These are phyloP conservation scores for Grammothele lineata DNA, from an alignment of 768 basidiomycete species.

Conservation along the genomic window DNA sequence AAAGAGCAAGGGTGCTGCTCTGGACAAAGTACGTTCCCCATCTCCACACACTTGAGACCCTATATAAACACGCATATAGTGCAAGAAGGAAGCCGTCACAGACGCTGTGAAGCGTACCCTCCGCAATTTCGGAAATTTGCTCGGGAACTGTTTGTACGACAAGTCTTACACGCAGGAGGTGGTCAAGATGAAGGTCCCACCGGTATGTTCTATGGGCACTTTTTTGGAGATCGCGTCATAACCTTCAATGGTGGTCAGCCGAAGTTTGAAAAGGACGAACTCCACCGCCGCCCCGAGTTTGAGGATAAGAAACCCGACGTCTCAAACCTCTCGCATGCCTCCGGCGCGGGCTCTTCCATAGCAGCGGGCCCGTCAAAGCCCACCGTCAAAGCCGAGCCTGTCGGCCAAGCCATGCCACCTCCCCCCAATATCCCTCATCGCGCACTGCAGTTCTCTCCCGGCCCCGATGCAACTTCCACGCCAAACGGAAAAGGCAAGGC, in stretches of 20 bases:
- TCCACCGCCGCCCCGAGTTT: constrained; percentile 71
- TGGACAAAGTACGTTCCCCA: constrained; percentile 75
- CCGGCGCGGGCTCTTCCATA: not conserved
- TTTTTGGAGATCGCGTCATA: not conserved
- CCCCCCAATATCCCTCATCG: constrained; percentile 35
- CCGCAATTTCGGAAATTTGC: constrained; percentile 87
- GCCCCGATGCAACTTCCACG: constrained; percentile 10
- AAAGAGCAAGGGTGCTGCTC: constrained; percentile 76
- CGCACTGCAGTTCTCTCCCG: not conserved
- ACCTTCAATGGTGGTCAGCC: constrained; percentile 32
- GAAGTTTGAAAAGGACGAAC: constrained; percentile 62
- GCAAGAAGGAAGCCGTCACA: constrained; percentile 97
- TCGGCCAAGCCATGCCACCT: constrained; percentile 7
- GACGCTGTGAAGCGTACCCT: constrained; percentile 91
- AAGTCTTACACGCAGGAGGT: constrained; percentile 84
- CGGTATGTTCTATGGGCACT: constrained; percentile 39
- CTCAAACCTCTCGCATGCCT: not conserved
- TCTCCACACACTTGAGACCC: too few relatives aligned
- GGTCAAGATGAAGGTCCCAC: constrained; percentile 79
- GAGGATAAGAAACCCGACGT: constrained; percentile 39
- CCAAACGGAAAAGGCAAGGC: constrained; percentile 11
- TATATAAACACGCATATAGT: constrained; percentile 53
- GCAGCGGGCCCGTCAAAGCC: not conserved
- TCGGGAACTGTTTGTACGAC: constrained; percentile 98
- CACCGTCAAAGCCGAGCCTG: constrained; percentile 10